Evolutionary conservation across 2,329 filamentous ascomycete species (phyloP), one percentile per base, ranked within the genome.

Genomic region (Fusarium marasasianum): DNA sequence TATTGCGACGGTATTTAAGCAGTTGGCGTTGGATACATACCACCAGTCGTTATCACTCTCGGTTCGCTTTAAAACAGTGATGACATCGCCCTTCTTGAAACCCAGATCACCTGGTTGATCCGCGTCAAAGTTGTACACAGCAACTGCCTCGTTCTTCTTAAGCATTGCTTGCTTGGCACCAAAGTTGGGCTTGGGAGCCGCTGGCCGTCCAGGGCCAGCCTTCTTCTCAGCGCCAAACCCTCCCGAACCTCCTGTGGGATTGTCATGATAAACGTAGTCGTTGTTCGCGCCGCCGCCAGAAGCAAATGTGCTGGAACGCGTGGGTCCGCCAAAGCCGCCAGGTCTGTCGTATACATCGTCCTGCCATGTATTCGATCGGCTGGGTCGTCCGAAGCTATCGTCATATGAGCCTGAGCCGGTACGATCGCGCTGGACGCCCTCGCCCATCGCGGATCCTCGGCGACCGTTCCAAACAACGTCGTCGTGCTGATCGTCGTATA

Each of bases 61-160:
- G 10, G 96, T 98, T 83, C 93, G 93, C 86, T 99, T 98, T 65
- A 97, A 82, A 66, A 99, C 95, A 2, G 95, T 98, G 75, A 99
- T 98, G 64, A 98, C 83, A 37, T 99, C 96, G 26, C 96, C 96
- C 87, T 99, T 99, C 86, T 97, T 98, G 84, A 99, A 99, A 0
- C 92, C 94, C 64, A 98, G 82, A 81, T 99, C 96, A 9, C 96
- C 96, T 1, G 94, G 91, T 82, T 98, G 95, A 79, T 98, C 96
- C 1, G 95, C 92, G 72, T 98, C 96, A 80, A 99, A 99, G 5
- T 94, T 98, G 83, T 93, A 98, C 71, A 98, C 87, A 6, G 96
- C 96, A 26, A 98, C 87, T 0, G 95, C 96, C 83, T 98, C 94
- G 76, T 98, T 95, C 76, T 89, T 87, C 80, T 87, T 89, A 68